Percentiles rank a stretch among this genome's conserved stretches.
Evolutionary conservation across 768 basidiomycete genomes (phyloP).

Genomic region (Auriscalpium vulgare): DNA sequence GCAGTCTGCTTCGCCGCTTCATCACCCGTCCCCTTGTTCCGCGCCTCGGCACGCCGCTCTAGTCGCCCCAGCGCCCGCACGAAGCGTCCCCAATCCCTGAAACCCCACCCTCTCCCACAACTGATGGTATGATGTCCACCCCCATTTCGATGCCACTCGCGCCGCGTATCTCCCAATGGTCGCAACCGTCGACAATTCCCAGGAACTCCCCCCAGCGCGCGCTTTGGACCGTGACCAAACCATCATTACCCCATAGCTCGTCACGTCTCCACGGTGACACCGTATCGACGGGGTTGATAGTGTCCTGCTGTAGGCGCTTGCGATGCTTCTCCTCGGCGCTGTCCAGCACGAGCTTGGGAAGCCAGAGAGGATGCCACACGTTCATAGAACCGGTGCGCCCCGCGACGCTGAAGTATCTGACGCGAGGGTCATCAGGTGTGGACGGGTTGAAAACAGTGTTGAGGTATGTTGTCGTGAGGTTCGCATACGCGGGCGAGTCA

Average conservation of each 20-base stretch:
- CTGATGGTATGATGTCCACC: slow-evolving; percentile 44
- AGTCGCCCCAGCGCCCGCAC: slow-evolving; percentile 36
- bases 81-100: slow-evolving; percentile 55
- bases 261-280: slow-evolving; percentile 19
- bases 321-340: slow-evolving; percentile 63
- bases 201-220: slow-evolving; percentile 96
- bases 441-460: slow-evolving; percentile 74
- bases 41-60: slow-evolving; percentile 20
- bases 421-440: slow-evolving; percentile 69
- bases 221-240: slow-evolving; percentile 84
- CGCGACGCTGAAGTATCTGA: slow-evolving; percentile 90
- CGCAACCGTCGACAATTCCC: slow-evolving; percentile 80
- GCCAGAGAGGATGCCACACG: slow-evolving; percentile 94
- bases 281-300: slow-evolving; percentile 25
- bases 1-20: slow-evolving; percentile 4
- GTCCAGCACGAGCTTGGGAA: slow-evolving; percentile 91
- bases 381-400: slow-evolving; percentile 59
- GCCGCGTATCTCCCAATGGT: slow-evolving; percentile 96
- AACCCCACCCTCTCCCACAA: slow-evolving; percentile 37
- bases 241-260: slow-evolving; percentile 78
- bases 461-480: slow-evolving; percentile 80
- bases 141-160: slow-evolving; percentile 69
- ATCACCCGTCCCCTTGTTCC: slow-evolving; percentile 2
- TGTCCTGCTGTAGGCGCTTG: slow-evolving; percentile 27
- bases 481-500: slow-evolving; percentile 95